These are phyloP conservation scores for Groenewaldozyma auringiensis DNA, from an alignment of 1,139 yeast species.

Conservation along the genomic window DNA sequence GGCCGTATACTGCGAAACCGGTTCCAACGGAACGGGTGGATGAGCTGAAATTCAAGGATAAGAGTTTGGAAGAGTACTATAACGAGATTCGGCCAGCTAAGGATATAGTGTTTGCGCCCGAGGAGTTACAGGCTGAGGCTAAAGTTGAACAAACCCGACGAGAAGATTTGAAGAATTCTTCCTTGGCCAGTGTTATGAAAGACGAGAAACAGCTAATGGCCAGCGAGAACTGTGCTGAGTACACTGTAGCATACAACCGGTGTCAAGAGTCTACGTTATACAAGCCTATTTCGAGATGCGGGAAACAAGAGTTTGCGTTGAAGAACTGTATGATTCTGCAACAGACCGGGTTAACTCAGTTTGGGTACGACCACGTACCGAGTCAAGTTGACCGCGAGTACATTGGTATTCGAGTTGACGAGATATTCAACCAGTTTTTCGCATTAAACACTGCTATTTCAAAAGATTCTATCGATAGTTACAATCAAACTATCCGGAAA, in stretches of 20 bases:
- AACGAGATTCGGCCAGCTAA: slow-evolving; percentile 18
- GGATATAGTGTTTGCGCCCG: slow-evolving; percentile 18
- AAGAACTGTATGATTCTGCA: slow-evolving; percentile 3
- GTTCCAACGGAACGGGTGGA: neutral
- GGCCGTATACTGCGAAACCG: slow-evolving; percentile 2
- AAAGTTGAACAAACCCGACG: slow-evolving; percentile 2
- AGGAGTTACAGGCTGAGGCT: slow-evolving; percentile 6
- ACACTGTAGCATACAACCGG: neutral
- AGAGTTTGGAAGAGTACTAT: slow-evolving; percentile 17
- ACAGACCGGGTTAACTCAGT: neutral
- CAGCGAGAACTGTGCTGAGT: slow-evolving; percentile 29
- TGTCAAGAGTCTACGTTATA: neutral
- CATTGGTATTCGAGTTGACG: neutral
- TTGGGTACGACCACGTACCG: neutral
- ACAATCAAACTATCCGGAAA: neutral
- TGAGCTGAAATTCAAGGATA: slow-evolving; percentile 15
- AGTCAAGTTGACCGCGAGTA: neutral
- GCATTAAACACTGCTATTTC: neutral
- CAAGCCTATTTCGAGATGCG: neutral
- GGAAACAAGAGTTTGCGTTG: neutral
- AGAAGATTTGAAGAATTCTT: neutral
- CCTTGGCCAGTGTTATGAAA: neutral
- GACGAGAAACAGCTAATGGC: slow-evolving; percentile 21
- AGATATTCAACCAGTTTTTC: slow-evolving; percentile 1
- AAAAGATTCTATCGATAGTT: neutral